Evolutionary conservation across 805 yeast genomes (phyloP).

Genomic region (Priceomyces carsonii): DNA sequence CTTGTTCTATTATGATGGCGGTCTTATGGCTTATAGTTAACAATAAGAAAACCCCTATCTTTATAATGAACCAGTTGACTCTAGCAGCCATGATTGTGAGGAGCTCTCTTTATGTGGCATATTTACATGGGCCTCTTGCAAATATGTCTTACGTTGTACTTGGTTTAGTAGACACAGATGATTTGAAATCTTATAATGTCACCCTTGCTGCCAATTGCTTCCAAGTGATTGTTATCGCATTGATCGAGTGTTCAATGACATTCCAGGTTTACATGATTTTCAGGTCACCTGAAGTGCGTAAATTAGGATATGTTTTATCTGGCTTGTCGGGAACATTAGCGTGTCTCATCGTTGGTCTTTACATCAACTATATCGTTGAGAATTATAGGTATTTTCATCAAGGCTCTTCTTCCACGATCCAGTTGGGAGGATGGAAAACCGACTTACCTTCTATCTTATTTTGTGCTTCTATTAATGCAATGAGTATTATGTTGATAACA

Average conservation of each 20-base stretch:
- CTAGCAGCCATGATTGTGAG: slow-evolving; percentile 58
- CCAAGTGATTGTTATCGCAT: slow-evolving; percentile 57
- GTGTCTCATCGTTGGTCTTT: slow-evolving; percentile 56
- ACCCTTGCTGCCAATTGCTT: slow-evolving; percentile 65
- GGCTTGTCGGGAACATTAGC: slow-evolving; percentile 46
- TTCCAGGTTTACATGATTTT: slow-evolving; percentile 76
- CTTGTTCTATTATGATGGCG: slow-evolving; percentile 14
- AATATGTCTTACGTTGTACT: slow-evolving; percentile 46
- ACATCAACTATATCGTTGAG: slow-evolving; percentile 52
- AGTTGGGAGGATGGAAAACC: slow-evolving; percentile 33
- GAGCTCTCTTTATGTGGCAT: slow-evolving; percentile 57
- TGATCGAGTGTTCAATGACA: slow-evolving; percentile 65
- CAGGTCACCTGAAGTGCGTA: slow-evolving; percentile 52
- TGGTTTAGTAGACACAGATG: slow-evolving; percentile 24
- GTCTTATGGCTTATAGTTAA: slow-evolving; percentile 23
- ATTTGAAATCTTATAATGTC: slow-evolving; percentile 40
- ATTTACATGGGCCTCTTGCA: slow-evolving; percentile 53
- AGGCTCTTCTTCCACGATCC: slow-evolving; percentile 1
- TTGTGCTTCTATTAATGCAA: slow-evolving; percentile 64
- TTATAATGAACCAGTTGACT: slow-evolving; percentile 66
- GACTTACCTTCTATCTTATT: slow-evolving; percentile 63
- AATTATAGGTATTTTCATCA: slow-evolving; percentile 27
- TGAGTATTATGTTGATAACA: slow-evolving; percentile 58
- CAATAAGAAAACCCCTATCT: slow-evolving; percentile 65
- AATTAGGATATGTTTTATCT: slow-evolving; percentile 41